phyloP scores from a whole-genome alignment of 495 filamentous ascomycete species.

The Aspergillus coremiiformis region DNA sequence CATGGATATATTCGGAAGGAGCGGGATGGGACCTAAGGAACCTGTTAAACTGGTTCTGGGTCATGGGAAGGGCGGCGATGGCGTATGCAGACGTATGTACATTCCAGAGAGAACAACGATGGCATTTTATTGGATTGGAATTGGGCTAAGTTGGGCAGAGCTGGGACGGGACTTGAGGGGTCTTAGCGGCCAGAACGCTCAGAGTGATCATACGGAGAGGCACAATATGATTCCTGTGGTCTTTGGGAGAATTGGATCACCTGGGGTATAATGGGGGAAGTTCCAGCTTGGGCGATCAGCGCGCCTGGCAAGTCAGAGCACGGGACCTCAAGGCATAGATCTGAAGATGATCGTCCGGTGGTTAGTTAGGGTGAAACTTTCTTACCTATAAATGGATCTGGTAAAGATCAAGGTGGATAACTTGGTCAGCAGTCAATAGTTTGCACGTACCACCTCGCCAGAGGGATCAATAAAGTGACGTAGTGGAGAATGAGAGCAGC shows the following conservation, averaged over 20 bases:
- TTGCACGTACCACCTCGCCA: background rate
- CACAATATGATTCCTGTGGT: background rate
- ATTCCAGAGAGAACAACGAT: slow-evolving; percentile 1
- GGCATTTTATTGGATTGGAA: slow-evolving; percentile 1
- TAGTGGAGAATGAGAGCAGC: slow-evolving; percentile 10
- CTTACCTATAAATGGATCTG: background rate
- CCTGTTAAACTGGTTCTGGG: background rate
- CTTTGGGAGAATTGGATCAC: background rate
- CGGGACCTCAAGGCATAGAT: background rate
- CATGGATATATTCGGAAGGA: background rate
- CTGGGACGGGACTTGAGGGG: background rate
- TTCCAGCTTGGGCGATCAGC: too few species aligned
- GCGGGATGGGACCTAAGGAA: background rate
- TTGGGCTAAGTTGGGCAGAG: background rate
- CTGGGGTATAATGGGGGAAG: too few species aligned
- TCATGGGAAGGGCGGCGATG: background rate
- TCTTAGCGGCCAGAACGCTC: background rate
- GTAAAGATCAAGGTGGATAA: background rate
- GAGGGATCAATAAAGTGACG: slow-evolving; percentile 17
- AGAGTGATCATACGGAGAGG: too few species aligned
- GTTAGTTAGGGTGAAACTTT: background rate
- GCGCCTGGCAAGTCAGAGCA: background rate
- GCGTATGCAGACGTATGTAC: slow-evolving; percentile 2
- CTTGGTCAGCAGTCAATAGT: background rate
- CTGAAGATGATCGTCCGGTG: background rate